These are phyloP conservation scores for Ophiostoma ips DNA, from an alignment of 2,329 filamentous ascomycete genomes.

Conservation along the genomic window DNA sequence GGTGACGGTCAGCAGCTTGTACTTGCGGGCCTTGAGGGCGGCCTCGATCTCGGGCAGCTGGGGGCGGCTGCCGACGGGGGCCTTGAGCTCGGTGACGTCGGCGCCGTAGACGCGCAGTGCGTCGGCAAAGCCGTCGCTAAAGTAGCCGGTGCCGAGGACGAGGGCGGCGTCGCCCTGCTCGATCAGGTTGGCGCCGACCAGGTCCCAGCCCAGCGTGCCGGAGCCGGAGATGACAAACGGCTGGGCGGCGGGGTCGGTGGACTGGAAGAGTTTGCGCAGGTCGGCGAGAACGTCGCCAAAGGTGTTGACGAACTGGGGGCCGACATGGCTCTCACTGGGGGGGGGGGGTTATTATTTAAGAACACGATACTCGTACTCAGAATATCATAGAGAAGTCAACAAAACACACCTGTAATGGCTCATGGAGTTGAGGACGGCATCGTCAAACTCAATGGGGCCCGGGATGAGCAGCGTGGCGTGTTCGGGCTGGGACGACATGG, in stretches of 20 bases:
- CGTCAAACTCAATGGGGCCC: slow-evolving; percentile 94
- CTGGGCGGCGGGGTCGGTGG: slow-evolving; percentile 65
- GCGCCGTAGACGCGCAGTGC: slow-evolving; percentile 86
- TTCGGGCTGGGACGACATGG: slow-evolving; percentile 47
- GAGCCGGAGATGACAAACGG: slow-evolving; percentile 90
- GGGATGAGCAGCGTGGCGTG: slow-evolving; percentile 79
- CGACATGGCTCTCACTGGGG: slow-evolving; percentile 80
- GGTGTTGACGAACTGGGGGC: slow-evolving; percentile 70
- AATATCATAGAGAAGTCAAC: not conserved
- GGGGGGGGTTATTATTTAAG: too few species aligned
- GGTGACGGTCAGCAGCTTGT: slow-evolving; percentile 88
- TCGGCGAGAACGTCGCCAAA: slow-evolving; percentile 84
- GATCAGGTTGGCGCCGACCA: slow-evolving; percentile 84
- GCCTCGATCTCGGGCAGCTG: slow-evolving; percentile 78
- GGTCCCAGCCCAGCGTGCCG: slow-evolving; percentile 91
- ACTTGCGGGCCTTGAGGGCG: slow-evolving; percentile 77
- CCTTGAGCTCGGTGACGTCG: slow-evolving; percentile 78
- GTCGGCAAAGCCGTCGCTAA: slow-evolving; percentile 86
- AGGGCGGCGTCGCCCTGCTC: slow-evolving; percentile 83
- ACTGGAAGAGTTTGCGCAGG: slow-evolving; percentile 90
- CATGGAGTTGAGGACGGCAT: slow-evolving; percentile 92
- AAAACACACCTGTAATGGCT: slow-evolving; percentile 64
- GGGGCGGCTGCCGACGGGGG: slow-evolving; percentile 74
- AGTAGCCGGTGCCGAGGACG: slow-evolving; percentile 93
- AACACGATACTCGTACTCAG: too few species aligned